Conservation (phyloP, 129 eudicot species). For the Scalesia atractyloides region DNA sequence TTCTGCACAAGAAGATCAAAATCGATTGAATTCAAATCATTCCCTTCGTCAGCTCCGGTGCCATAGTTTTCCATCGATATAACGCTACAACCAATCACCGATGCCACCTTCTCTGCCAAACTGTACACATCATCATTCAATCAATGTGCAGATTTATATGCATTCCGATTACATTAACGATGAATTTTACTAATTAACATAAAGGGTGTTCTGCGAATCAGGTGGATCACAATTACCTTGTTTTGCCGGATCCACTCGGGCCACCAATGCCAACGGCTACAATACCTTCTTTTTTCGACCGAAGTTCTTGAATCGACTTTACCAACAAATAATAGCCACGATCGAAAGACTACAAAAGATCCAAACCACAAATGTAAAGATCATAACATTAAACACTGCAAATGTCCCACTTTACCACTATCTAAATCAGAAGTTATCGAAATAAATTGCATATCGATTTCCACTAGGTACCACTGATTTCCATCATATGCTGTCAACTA, state of each 20-base stretch:
- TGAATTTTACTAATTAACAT: neutral
- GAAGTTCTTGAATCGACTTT: conserved; percentile 93
- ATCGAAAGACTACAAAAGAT: conserved; percentile 73
- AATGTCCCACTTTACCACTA: neutral
- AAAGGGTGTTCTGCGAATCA: neutral
- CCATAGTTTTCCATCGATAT: conserved; percentile 98
- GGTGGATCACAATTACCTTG: conserved; percentile 83
- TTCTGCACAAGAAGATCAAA: conserved; percentile 81
- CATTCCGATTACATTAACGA: neutral
- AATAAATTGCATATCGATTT: neutral
- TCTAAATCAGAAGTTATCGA: neutral
- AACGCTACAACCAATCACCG: conserved; percentile 90
- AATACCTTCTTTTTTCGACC: conserved; percentile 84
- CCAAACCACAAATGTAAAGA: conserved; percentile 16
- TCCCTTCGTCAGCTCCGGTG: conserved; percentile 79
- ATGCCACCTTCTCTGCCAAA: conserved; percentile 96
- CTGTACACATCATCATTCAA: conserved; percentile 50
- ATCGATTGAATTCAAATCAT: conserved; percentile 75
- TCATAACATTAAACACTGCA: conserved; percentile 8
- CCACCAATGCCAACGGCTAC: conserved; percentile 99
- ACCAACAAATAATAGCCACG: conserved; percentile 92
- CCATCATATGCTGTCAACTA: neutral
- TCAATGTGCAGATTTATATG: conserved; percentile 26
- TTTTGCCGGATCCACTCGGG: conserved; percentile 98
- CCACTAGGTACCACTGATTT: neutral